Evolutionary conservation across 306 rosid species (phyloP), one percentile per base, ranked within the genome.

Genomic region (Dryas alaskensis): DNA sequence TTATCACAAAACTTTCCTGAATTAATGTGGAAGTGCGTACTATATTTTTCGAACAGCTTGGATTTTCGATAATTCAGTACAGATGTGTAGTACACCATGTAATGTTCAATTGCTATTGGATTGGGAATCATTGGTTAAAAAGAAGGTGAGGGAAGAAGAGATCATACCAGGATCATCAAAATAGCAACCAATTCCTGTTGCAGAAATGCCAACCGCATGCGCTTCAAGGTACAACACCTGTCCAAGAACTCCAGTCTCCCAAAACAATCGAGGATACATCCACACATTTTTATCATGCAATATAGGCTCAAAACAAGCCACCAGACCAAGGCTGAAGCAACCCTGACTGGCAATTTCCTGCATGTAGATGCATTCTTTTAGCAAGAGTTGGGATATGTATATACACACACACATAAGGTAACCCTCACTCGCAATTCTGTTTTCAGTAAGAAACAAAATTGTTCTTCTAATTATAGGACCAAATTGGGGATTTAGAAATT

Each of bases 211-310:
- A 70, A 87, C 46, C 37, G 97, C 97, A 81, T 94, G 96, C 13
- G 98, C 87, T 82, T 94, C 98, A 44, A 94, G 91, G 81, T 94
- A 94, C 86, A 94, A 69, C 76, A 94, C 96, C 84, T 94, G 97
- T 77, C 98, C 97, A 31, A 91, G 91, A 76, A 92, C 95, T 69
- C 98, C 98, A 60, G 96, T 94, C 85, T 94, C 98, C 98, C 98
- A 94, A 84, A 94, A 94, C 69, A 94, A 82, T 40, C 95, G 91
- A 80, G 97, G 97, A 86, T 94, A 94, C 96, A 94, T 91, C 89
- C 88, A 88, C 13, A 67, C 75, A 8, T 82, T 78, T 72, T 87
- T 89, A 79, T 87, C 86, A 2, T 73, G 88, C 82, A 91, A 76
- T 4, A 84, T 59, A 52, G 92, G 87, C 78, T 87, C 87, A 67